Percentiles rank a stretch among this genome's conserved stretches.
phyloP scores from a whole-genome alignment of 441 rosid species.

The Flueggea neowawraea region DNA sequence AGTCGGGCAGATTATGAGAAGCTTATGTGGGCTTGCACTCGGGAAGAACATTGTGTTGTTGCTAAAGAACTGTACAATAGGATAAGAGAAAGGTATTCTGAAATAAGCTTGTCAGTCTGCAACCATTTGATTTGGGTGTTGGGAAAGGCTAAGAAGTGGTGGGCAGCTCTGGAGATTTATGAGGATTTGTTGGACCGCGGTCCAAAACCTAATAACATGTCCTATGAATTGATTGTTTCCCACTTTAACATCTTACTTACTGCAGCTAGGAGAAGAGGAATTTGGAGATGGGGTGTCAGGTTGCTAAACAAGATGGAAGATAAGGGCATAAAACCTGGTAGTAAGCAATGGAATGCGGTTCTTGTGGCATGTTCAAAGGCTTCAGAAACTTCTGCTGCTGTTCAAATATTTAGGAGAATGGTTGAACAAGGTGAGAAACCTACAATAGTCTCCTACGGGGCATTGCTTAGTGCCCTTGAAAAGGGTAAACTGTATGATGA shows the following conservation, averaged over 20 bases:
- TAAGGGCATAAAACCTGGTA: conserved; percentile 72
- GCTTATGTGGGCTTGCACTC: conserved; percentile 87
- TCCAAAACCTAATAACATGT: conserved; percentile 75
- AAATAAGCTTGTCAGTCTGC: conserved; percentile 76
- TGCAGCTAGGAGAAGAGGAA: conserved; percentile 75
- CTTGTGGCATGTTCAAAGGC: conserved; percentile 90
- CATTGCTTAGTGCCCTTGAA: conserved; percentile 80
- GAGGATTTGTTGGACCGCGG: conserved; percentile 84
- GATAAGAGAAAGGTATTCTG: conserved; percentile 52
- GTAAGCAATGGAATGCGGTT: conserved; percentile 79
- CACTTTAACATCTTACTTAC: conserved; percentile 67
- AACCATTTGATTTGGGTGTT: conserved; percentile 91
- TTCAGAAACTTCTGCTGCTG: conserved; percentile 65
- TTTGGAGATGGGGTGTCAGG: conserved; percentile 85
- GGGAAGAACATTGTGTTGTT: conserved; percentile 62
- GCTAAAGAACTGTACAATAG: conserved; percentile 71
- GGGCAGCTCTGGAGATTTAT: conserved; percentile 91
- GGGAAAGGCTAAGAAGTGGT: conserved; percentile 95
- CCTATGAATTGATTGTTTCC: conserved; percentile 65
- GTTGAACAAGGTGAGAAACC: conserved; percentile 84
- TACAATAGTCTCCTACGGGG: conserved; percentile 74
- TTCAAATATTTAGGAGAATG: conserved; percentile 79
- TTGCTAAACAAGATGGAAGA: conserved; percentile 84
- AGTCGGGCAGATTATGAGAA: conserved; percentile 65
- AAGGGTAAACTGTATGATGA: conserved; percentile 78